Percentiles rank a stretch among this genome's conserved stretches.
These are phyloP conservation scores for Crithidia fasciculata DNA, from an alignment of 208 protist genomes.

Conservation along the genomic window DNA sequence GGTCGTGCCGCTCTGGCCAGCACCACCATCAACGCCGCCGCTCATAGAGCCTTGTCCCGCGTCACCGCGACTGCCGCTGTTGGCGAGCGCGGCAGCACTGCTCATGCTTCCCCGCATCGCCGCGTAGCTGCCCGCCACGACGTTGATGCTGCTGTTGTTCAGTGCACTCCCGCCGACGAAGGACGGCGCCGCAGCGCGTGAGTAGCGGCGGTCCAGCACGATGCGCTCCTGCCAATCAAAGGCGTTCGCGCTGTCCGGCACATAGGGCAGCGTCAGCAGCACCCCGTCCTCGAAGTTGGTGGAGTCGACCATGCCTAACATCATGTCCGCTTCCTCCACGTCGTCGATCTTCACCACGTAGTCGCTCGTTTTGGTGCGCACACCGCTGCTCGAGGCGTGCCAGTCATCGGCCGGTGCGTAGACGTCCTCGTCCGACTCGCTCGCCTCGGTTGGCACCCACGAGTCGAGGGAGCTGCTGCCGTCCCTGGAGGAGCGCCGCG, in stretches of 20 bases:
- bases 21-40: constrained; percentile 6
- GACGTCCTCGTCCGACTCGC: constrained; percentile 37
- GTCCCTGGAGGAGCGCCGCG: constrained; percentile 4
- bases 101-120: not conserved
- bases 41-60: not conserved
- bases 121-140: not conserved
- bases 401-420: constrained; percentile 35
- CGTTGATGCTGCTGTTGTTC: constrained; percentile 8
- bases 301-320: constrained; percentile 69
- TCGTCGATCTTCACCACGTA: constrained; percentile 90
- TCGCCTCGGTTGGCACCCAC: constrained; percentile 35
- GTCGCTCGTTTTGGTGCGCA: constrained; percentile 44
- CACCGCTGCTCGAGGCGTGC: constrained; percentile 24
- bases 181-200: constrained; percentile 24
- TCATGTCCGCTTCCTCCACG: constrained; percentile 89
- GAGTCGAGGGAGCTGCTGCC: constrained; percentile 19
- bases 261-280: constrained; percentile 84
- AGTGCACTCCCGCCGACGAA: not conserved
- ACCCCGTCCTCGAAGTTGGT: constrained; percentile 74
- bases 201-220: constrained; percentile 71
- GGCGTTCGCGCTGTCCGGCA: constrained; percentile 66
- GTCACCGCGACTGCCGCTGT: not conserved
- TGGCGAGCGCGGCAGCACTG: not conserved
- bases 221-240: constrained; percentile 77
- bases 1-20: not conserved